Base-by-base conservation (phyloP, 2,329 filamentous ascomycete genomes). In the Fusarium nisikadoi region DNA sequence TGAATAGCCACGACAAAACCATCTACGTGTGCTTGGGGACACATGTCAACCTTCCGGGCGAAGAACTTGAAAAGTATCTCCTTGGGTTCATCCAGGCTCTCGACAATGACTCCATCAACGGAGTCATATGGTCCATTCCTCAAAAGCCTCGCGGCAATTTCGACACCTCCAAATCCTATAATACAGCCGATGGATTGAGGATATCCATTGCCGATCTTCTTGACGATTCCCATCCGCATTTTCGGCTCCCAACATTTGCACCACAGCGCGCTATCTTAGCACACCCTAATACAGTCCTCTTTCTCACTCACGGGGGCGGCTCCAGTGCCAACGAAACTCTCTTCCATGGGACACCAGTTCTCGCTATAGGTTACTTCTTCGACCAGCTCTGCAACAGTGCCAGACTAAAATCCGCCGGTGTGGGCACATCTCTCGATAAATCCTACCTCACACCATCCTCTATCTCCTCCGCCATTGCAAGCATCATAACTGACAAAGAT, bases 1-100 rank as follows among this genome's bases (percentile, higher is more conserved):
- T 83, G 1, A 43, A 69, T 6, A 35, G n/a, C 1, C 80, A 82
- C 33, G 38, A 75, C 10, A 78, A 71, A n/a, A 77, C 80, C 5
- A 60, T 84, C 6, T 85, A 84, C 64, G 64, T 84, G n/a, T 79
- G 81, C 1, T 77, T 85, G 0, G 83, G 83, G 4, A 85, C 83
- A 0, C 84, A 85, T 56, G 75, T 85, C 13, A 71, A 76, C 12
- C 73, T 85, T 3, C 67, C 76, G 4, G 42, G 73, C 6, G 65
- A 73, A 5, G 77, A 82, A n/a, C 62, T 81, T 3, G 59, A 70
- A 14, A 79, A 80, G 49, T 70, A 84, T 27, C 64, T 84, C 7
- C 41, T 71, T 11, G 82, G 79, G 2, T 64, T 84, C 20, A 45
- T 77, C 12, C 65, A 69, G 17, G 68, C 73, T 9, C 60, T 80